A percentile compares a stretch with the other conserved stretches of the same genome.
Evolutionary conservation across 2,329 filamentous ascomycete species (phyloP).

Genomic region (Aspergillus sp.): DNA sequence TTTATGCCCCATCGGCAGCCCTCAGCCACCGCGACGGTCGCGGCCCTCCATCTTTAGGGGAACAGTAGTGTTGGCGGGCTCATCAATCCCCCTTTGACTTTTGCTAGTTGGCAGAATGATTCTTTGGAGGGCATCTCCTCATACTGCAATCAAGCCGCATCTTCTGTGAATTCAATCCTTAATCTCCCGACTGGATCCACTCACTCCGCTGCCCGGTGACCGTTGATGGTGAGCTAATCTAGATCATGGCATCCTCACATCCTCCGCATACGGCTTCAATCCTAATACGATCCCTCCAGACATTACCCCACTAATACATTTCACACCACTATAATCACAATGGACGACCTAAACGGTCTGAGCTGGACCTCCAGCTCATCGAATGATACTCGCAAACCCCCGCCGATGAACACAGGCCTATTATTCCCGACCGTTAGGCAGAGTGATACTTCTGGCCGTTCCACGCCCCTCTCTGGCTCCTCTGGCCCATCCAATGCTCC

Average conservation of each 20-base stretch:
- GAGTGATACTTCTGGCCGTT: conserved; percentile 45
- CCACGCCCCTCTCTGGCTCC: conserved; percentile 44
- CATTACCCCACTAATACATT: conserved; percentile 14
- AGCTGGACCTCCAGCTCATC: conserved; percentile 45
- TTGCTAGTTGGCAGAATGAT: background rate
- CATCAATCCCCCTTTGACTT: background rate
- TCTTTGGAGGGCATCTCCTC: background rate
- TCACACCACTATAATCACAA: conserved; percentile 27
- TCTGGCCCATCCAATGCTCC: conserved; percentile 38
- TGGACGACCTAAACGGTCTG: conserved; percentile 53
- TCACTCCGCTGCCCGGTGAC: conserved; percentile 14
- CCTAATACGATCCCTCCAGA: conserved; percentile 27
- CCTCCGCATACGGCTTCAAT: conserved; percentile 17
- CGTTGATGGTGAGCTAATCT: conserved; percentile 21
- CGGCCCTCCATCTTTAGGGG: conserved; percentile 15
- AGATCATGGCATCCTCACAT: conserved; percentile 21
- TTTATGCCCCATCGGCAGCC: background rate
- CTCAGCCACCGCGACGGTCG: conserved; percentile 19
- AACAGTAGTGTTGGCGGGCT: background rate
- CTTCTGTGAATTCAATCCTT: background rate
- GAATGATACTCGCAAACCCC: conserved; percentile 37
- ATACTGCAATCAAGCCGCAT: background rate
- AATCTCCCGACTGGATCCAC: conserved; percentile 7
- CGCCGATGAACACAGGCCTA: conserved; percentile 38
- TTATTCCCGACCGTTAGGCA: conserved; percentile 41